These are phyloP conservation scores for Mycena galopus DNA, from an alignment of 768 basidiomycete genomes.

Conservation along the genomic window DNA sequence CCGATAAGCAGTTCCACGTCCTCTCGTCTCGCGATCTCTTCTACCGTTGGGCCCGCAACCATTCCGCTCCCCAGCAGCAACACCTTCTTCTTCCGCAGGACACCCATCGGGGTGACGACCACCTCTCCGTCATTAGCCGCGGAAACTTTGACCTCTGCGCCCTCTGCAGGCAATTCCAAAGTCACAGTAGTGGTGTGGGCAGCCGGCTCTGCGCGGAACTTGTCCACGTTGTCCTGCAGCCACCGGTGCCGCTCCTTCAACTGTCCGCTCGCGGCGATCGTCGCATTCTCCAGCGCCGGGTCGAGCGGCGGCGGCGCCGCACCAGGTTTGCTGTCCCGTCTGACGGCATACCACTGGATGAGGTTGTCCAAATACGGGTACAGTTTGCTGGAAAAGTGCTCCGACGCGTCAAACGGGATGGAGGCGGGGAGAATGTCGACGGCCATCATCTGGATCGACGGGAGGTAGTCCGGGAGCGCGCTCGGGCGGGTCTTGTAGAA, in stretches of 20 bases:
- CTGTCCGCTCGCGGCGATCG: slow-evolving; percentile 71
- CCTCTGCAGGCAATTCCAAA: not conserved
- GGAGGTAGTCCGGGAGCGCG: slow-evolving; percentile 58
- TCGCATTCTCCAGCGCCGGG: slow-evolving; percentile 75
- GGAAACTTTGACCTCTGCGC: not conserved
- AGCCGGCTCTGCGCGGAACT: slow-evolving; percentile 49
- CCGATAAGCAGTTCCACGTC: slow-evolving; percentile 85
- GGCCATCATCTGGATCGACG: slow-evolving; percentile 83
- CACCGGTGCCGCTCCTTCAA: slow-evolving; percentile 68
- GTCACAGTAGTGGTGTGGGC: not conserved
- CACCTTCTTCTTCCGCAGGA: slow-evolving; percentile 68
- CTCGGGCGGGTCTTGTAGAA: slow-evolving; percentile 68
- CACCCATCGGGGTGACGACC: slow-evolving; percentile 16
- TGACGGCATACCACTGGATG: slow-evolving; percentile 56
- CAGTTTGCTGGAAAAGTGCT: slow-evolving; percentile 78
- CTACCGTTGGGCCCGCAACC: slow-evolving; percentile 91
- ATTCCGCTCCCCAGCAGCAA: slow-evolving; percentile 94
- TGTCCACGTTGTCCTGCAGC: slow-evolving; percentile 67
- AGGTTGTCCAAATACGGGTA: slow-evolving; percentile 76
- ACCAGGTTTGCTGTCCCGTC: slow-evolving; percentile 14
- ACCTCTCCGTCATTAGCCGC: slow-evolving; percentile 10
- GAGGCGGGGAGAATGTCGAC: slow-evolving; percentile 93
- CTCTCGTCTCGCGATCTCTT: slow-evolving; percentile 71
- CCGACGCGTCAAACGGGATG: slow-evolving; percentile 85
- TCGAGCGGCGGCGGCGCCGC: slow-evolving; percentile 39